Evolutionary conservation across 352 stramenopile species (phyloP), one percentile per base, ranked within the genome.

Genomic region (Plasmopara viticola): DNA sequence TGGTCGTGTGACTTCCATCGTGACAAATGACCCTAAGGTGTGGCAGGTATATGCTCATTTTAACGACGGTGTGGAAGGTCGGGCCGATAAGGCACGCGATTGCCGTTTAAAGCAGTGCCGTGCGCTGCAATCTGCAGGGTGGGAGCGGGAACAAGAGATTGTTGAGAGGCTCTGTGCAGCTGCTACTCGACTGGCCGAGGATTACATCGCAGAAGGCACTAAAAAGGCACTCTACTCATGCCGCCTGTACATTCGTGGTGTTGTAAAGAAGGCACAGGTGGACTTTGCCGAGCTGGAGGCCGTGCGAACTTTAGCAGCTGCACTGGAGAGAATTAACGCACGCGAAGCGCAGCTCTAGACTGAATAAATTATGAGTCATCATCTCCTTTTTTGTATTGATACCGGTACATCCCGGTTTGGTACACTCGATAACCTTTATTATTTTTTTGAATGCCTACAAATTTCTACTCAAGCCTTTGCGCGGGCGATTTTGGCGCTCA

Each of bases 31-130:
- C 53, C 53, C 80, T 15, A 85, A 85, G 58, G 69, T 94, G 51
- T 94, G 82, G 82, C 76, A 88, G 53, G 65, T 91, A 20, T 92
- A 90, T 45, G 84, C 81, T 40, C 76, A 86, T 64, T 89, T 87
- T 42, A 88, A 89, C 54, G 74, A 90, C 51, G 77, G 72, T 14
- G 25, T 74, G 6, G 58, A 83, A 6, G 73, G 66, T 0, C 72
- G 83, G 17, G 60, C 61, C 25, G 70, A 86, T 45, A 90, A 90
- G 51, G 84, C 78, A 9, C 74, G 85, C 17, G 82, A 91, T 50
- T 92, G 79, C 43, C 80, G 81, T 14, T 44, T 90, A 25, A 92
- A 90, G 63, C 68, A 87, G 58, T 86, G 81, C 47, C 80, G 83
- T 14, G 78, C 79, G 7, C 48, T 90, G 30, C 78, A 90, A 63